phyloP scores from a whole-genome alignment of 176 grass and related monocot species.

The Oryza nivara region DNA sequence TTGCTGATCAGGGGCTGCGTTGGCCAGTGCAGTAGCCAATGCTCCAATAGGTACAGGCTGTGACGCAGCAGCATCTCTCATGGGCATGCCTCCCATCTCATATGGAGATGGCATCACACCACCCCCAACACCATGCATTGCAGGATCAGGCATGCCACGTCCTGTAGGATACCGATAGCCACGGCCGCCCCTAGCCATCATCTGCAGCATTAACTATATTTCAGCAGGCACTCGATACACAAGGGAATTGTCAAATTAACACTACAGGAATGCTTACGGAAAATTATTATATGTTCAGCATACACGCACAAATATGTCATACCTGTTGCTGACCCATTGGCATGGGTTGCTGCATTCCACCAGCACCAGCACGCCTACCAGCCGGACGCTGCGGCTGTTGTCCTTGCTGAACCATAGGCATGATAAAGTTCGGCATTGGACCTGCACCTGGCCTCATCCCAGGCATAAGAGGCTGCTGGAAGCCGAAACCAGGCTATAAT shows the following conservation, averaged over 20 bases:
- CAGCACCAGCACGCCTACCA: constrained; percentile 58
- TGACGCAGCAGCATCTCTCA: constrained; percentile 54
- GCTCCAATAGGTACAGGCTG: constrained; percentile 65
- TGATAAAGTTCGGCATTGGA: constrained; percentile 69
- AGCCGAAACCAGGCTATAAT: constrained; percentile 81
- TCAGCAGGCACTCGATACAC: neutral
- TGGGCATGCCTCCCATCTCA: constrained; percentile 62
- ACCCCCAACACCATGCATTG: constrained; percentile 51
- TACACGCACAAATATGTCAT: neutral
- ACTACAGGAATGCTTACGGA: neutral
- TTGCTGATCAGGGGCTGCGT: constrained; percentile 74
- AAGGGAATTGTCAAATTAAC: neutral
- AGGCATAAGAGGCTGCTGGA: constrained; percentile 87
- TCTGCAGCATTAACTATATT: constrained; percentile 50
- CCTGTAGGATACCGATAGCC: constrained; percentile 62
- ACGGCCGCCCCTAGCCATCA: constrained; percentile 70
- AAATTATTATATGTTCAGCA: neutral
- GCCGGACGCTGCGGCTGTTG: constrained; percentile 72
- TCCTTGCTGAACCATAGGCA: constrained; percentile 88
- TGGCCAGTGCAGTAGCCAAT: constrained; percentile 84
- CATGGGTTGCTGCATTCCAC: constrained; percentile 64
- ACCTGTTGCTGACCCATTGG: constrained; percentile 74
- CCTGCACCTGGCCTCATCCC: constrained; percentile 77
- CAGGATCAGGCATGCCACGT: constrained; percentile 58
- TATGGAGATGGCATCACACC: constrained; percentile 64